Evolutionary conservation across 2,329 filamentous ascomycete species (phyloP).

Genomic region (Paramyrothecium roridum): DNA sequence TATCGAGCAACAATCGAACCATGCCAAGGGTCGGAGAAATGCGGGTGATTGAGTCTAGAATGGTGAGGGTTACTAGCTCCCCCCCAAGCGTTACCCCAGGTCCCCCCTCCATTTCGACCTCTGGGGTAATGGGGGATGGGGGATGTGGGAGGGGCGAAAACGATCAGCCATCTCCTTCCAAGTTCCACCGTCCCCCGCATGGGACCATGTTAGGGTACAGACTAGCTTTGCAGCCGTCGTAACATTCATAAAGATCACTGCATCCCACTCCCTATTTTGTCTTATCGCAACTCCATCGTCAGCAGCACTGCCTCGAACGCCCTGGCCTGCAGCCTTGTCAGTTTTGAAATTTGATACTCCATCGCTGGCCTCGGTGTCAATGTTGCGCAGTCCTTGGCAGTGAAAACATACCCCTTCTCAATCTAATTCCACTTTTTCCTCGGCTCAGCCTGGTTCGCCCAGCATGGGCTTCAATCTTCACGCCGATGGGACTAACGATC

Average conservation of each 20-base stretch:
- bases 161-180: not conserved
- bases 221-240: not conserved
- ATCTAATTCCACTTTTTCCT: not conserved
- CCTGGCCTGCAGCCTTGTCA: not conserved
- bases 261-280: not conserved
- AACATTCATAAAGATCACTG: not conserved
- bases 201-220: not conserved
- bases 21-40: too few species aligned
- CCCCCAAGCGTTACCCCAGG: too few species aligned
- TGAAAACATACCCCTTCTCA: not conserved
- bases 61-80: too few species aligned
- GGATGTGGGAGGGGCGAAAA: not conserved
- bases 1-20: too few species aligned
- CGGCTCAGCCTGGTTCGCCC: not conserved
- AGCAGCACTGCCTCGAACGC: not conserved
- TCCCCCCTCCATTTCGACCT: not conserved
- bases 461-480: constrained; percentile 16
- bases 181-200: not conserved
- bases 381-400: not conserved
- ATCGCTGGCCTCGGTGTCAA: not conserved
- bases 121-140: not conserved
- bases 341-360: not conserved
- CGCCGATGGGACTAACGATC: constrained; percentile 3
- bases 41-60: too few species aligned
- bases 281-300: not conserved